Percentiles rank a stretch among this genome's conserved stretches.
Evolutionary conservation across 257 asterid species (phyloP).

Genomic region (Verbena officinalis): DNA sequence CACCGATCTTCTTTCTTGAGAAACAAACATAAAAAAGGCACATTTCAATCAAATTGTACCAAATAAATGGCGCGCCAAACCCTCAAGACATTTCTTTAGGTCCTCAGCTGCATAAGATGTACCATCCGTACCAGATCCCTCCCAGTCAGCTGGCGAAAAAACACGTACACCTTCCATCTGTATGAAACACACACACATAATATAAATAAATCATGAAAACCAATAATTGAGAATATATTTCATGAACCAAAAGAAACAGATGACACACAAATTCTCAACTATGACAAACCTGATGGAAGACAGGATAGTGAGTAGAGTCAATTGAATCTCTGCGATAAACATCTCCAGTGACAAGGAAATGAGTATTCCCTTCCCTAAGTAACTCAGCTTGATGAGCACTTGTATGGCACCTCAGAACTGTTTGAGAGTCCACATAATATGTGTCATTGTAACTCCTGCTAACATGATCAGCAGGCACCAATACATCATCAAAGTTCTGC

Average conservation of each 20-base stretch:
- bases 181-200: conserved; percentile 45
- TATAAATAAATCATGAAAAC: too few relatives aligned
- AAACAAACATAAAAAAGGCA: conserved; percentile 15
- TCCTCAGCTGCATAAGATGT: conserved; percentile 86
- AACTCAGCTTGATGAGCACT: conserved; percentile 99
- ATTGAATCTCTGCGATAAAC: conserved; percentile 96
- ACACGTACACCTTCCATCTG: conserved; percentile 99
- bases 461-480: conserved; percentile 92
- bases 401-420: conserved; percentile 94
- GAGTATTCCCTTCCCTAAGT: conserved; percentile 67
- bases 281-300: conserved; percentile 85
- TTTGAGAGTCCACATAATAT: conserved; percentile 87
- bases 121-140: conserved; percentile 71
- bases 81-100: conserved; percentile 95
- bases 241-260: conserved; percentile 38
- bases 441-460: conserved; percentile 91
- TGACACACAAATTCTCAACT: conserved; percentile 15
- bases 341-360: conserved; percentile 92
- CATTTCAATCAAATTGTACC: conserved; percentile 44
- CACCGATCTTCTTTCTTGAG: conserved; percentile 6
- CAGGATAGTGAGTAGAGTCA: conserved; percentile 96
- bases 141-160: conserved; percentile 76
- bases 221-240: conserved; percentile 35
- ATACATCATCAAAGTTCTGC: conserved; percentile 97
- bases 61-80: conserved; percentile 86